Base-by-base conservation (phyloP, 805 yeast species). In the Saccharomycopsis fodiens region DNA sequence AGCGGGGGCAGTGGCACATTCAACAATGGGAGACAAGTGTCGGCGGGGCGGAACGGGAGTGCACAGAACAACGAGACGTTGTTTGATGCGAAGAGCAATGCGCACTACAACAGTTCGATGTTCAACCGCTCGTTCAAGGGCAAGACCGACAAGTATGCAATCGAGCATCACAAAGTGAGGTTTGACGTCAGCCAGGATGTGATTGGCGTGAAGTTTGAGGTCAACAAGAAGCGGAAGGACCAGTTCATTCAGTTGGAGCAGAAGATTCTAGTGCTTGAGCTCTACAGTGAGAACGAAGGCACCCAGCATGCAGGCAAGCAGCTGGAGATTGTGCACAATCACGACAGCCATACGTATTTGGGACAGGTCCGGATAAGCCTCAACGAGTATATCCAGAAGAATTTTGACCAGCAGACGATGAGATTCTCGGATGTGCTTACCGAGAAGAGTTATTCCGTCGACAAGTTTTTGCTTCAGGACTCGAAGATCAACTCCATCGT, bases 401-500 rank as follows among this genome's bases (percentile, higher is more conserved):
- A 45, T 30, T 47, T 42, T 30, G 52, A 51, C 17, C 27, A 39
- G 4, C 31, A 37, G 21, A 22, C n/a, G 12, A 6, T 30, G 32
- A 16, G 22, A 15, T 45, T 45, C 39, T 41, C 35, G 7, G 27
- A 15, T 23, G 15, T 10, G 15, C 15, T 40, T 15, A 30, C 30
- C 29, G 20, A 39, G 10, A 15, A n/a, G 7, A 31, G 19, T 20
- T 30, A n/a, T 23, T 29, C 25, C 25, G 68, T 80, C 2, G 70
- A 82, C 51, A 69, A 85, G 51, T 87, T 83, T 55, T 64, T 91
- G 37, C 66, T 91, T 31, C 81, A 81, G 55, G 74, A 85, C 22
- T 82, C 95, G 1, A 85, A 86, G 53, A 78, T 91, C 16, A 91
- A 91, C 60, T 81, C 94, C 2, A 82, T 86, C n/a, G 61, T 83